phyloP scores from a whole-genome alignment of 2,329 filamentous ascomycete species.

The Aspergillus cejpii region DNA sequence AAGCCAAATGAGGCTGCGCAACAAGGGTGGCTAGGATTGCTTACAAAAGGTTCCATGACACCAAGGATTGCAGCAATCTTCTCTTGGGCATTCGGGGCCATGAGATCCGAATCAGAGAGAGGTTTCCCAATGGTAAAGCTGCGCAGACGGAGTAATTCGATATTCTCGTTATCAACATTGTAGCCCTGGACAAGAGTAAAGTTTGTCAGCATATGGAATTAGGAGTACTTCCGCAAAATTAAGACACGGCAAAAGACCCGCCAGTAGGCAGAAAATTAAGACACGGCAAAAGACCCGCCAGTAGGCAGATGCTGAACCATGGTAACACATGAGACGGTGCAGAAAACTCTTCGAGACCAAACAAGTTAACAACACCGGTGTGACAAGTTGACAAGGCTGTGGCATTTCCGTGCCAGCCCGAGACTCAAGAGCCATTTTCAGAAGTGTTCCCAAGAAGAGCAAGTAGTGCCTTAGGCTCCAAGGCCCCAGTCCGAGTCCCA shows the following conservation, averaged over 20 bases:
- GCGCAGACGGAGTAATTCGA: constrained; percentile 70
- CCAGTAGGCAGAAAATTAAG: constrained; percentile 16
- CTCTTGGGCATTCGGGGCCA: constrained; percentile 56
- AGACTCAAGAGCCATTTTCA: constrained; percentile 5
- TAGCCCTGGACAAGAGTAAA: constrained; percentile 55
- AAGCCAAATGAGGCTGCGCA: constrained; percentile 20
- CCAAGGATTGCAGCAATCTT: constrained; percentile 59
- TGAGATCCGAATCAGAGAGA: constrained; percentile 60
- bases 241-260: constrained; percentile 11
- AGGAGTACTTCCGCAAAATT: constrained; percentile 10
- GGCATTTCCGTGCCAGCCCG: constrained; percentile 13
- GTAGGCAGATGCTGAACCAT: constrained; percentile 32
- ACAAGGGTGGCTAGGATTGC: constrained; percentile 35
- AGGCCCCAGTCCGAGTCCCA: background rate
- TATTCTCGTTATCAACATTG: constrained; percentile 65
- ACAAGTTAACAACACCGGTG: constrained; percentile 10
- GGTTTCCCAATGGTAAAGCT: constrained; percentile 68
- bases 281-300: constrained; percentile 12
- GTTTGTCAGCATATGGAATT: constrained; percentile 14
- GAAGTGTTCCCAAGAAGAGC: constrained; percentile 6
- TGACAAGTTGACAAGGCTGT: constrained; percentile 14
- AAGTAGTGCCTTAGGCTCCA: background rate
- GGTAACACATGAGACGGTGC: constrained; percentile 34
- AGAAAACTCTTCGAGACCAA: constrained; percentile 20
- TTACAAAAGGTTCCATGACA: constrained; percentile 72